Conservation (phyloP, 768 basidiomycete genomes). For the Butyriboletus loyo region DNA sequence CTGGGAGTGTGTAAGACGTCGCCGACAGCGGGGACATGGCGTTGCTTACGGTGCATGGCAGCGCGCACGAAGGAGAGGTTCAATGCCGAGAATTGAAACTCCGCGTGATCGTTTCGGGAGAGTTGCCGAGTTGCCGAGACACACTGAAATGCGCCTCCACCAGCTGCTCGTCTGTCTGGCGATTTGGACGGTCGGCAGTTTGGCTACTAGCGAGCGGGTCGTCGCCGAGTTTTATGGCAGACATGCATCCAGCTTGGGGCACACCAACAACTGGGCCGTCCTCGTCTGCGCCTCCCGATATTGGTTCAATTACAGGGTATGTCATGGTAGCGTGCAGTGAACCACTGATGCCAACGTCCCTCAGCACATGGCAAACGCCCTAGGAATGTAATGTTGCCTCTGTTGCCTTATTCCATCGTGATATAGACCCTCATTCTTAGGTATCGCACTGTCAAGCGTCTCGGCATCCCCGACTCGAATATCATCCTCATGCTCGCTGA, state of each 20-base stretch:
- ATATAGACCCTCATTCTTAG: constrained; percentile 37
- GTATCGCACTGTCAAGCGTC: constrained; percentile 97
- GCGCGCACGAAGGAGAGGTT: constrained; percentile 4
- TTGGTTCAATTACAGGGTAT: constrained; percentile 98
- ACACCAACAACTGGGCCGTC: constrained; percentile 99
- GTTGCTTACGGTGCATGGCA: constrained; percentile 31
- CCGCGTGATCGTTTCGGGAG: constrained; percentile 7
- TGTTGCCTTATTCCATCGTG: neutral
- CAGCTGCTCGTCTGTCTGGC: constrained; percentile 35
- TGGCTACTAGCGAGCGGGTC: constrained; percentile 35
- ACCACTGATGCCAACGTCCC: neutral
- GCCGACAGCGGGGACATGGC: neutral
- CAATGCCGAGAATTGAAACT: constrained; percentile 18
- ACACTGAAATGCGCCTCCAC: constrained; percentile 22
- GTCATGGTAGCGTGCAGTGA: constrained; percentile 23
- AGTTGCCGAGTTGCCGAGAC: constrained; percentile 28
- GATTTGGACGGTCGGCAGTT: constrained; percentile 33
- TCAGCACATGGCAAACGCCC: constrained; percentile 98
- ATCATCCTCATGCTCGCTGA: constrained; percentile 99
- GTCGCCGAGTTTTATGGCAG: constrained; percentile 46
- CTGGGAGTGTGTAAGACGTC: constrained; percentile 30
- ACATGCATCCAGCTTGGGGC: constrained; percentile 40
- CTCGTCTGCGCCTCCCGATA: constrained; percentile 91
- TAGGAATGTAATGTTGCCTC: constrained; percentile 74
- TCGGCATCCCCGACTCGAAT: constrained; percentile 97